These are phyloP conservation scores for Leptodontidium sp. DNA, from an alignment of 2,329 filamentous ascomycete species.

Conservation along the genomic window DNA sequence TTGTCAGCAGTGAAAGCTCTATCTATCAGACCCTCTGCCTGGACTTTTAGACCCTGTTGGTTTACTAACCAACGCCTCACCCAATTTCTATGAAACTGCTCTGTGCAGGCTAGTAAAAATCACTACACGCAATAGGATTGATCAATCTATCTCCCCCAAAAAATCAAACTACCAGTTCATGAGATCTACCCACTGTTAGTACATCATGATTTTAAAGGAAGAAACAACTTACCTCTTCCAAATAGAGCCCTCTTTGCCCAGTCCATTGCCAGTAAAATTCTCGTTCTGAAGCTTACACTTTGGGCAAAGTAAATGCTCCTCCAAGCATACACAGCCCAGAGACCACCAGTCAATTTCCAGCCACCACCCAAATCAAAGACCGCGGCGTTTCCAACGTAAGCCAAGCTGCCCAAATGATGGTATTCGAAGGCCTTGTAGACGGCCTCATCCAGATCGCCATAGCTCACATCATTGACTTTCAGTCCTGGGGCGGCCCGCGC, in stretches of 20 bases:
- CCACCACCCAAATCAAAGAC: conserved; percentile 89
- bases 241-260: conserved; percentile 98
- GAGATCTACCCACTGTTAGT: conserved; percentile 34
- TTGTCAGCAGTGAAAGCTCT: neutral
- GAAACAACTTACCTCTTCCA: conserved; percentile 74
- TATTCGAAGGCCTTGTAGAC: conserved; percentile 97
- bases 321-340: conserved; percentile 97
- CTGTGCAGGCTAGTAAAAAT: neutral
- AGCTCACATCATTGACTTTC: conserved; percentile 78
- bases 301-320: conserved; percentile 96
- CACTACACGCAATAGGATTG: neutral
- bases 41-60: neutral
- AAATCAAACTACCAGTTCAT: conserved; percentile 33
- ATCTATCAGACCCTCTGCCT: neutral
- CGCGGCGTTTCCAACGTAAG: conserved; percentile 95
- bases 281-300: conserved; percentile 91
- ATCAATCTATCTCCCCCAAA: no score
- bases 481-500: conserved; percentile 80
- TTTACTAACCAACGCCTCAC: neutral
- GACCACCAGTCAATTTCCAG: conserved; percentile 79
- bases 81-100: neutral
- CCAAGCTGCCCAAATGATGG: conserved; percentile 86
- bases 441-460: conserved; percentile 90
- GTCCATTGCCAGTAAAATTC: conserved; percentile 93
- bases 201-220: neutral